A percentile compares a stretch with the other conserved stretches of the same genome.
Conservation (phyloP, 1,139 yeast genomes). For the Geotrichum klebahnii region DNA sequence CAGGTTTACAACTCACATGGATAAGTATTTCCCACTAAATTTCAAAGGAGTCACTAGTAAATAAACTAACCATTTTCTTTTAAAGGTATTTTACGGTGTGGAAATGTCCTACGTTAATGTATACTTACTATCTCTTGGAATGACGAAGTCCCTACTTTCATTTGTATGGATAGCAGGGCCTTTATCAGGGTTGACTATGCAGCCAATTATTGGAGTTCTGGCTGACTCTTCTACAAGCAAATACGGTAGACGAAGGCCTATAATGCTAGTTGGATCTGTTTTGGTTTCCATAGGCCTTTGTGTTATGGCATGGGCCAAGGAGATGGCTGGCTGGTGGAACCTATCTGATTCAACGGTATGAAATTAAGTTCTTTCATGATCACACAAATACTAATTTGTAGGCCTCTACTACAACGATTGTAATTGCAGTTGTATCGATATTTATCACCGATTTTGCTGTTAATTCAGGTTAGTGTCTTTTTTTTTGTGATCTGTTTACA, state of each 20-base stretch:
- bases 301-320: constrained; percentile 48
- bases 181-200: constrained; percentile 55
- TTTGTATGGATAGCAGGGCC: constrained; percentile 64
- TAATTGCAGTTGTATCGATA: constrained; percentile 50
- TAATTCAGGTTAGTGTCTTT: constrained; percentile 32
- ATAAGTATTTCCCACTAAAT: constrained; percentile 24
- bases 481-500: not conserved
- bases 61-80: not conserved
- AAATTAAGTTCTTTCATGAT: not conserved
- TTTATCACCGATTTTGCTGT: constrained; percentile 54
- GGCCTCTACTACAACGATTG: constrained; percentile 34
- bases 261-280: constrained; percentile 50
- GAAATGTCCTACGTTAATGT: constrained; percentile 42
- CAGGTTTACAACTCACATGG: constrained; percentile 44
- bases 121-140: constrained; percentile 48
- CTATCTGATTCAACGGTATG: constrained; percentile 15
- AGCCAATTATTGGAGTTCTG: constrained; percentile 54
- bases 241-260: constrained; percentile 54
- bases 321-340: constrained; percentile 32
- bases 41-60: not conserved
- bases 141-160: constrained; percentile 51
- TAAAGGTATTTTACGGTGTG: constrained; percentile 34
- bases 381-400: not conserved
- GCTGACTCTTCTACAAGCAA: constrained; percentile 48
- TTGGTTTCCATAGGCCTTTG: constrained; percentile 46